phyloP scores from a whole-genome alignment of 164 flowering plant genomes.

The Vitis rupestris region DNA sequence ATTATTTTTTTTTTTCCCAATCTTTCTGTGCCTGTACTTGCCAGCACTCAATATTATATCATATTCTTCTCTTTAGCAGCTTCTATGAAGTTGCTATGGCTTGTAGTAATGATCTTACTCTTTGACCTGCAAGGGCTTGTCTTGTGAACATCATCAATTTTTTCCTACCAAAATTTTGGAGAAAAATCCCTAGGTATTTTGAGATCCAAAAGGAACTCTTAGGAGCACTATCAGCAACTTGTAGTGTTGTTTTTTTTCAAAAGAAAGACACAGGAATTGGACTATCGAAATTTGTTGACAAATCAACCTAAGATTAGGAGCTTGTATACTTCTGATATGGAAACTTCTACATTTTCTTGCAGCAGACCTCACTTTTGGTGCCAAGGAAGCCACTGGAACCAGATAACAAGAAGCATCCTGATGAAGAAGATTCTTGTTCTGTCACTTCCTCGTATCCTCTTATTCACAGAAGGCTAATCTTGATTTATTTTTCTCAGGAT shows the following conservation, averaged over 20 bases:
- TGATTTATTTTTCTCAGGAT: background rate
- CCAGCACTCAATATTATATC: too few species aligned
- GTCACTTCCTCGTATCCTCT: conserved; percentile 54
- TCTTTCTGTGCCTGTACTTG: background rate
- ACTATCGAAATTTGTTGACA: background rate
- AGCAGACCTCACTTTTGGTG: conserved; percentile 21
- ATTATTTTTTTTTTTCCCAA: background rate
- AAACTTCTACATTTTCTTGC: conserved; percentile 12
- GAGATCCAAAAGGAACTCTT: background rate
- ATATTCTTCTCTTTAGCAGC: background rate
- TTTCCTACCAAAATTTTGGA: background rate
- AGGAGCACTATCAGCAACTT: background rate
- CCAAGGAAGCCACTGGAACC: conserved; percentile 44
- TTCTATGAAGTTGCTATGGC: too few species aligned
- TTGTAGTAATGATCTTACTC: background rate
- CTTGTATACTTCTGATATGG: background rate
- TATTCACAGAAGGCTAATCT: conserved; percentile 1
- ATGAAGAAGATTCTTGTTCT: conserved; percentile 62
- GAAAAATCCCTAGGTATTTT: too few species aligned
- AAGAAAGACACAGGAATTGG: background rate
- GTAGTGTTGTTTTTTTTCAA: background rate
- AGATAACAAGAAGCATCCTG: conserved; percentile 41
- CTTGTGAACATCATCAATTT: background rate
- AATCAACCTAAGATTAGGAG: background rate
- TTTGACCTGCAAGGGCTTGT: background rate